Evolutionary conservation across 2,329 filamentous ascomycete genomes (phyloP), one percentile per base, ranked within the genome.

Genomic region (Talaromyces atroroseus): DNA sequence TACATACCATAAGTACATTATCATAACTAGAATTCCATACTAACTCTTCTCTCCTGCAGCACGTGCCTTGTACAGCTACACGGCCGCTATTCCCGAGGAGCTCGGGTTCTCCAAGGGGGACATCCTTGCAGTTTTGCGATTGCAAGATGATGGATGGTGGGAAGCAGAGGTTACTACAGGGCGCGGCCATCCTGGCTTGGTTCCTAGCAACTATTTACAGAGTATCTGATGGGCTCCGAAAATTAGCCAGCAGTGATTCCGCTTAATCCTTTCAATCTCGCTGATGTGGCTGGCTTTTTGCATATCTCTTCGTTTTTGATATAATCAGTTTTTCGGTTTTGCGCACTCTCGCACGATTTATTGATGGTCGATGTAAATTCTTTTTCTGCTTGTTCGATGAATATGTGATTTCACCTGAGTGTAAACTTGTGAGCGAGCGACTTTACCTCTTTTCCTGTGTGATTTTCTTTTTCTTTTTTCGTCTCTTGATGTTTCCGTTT

Each of bases 71-170:
- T 99, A 97, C 73, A 85, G 90, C 77, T 99, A 99, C 72, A 85
- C 88, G 67, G 91, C 94, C 2, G 92, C 91, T 21, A 99, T 99
- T 58, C 90, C 92, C 0, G 94, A 97, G 70, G 95, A 99, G 74
- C 78, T 99, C 20, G 88, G 88, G 14, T 99, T 99, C 72, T 80
- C 81, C 48, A 99, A 99, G 76, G 92, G 92, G 49, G 95, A 99
- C 68, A 85, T 92, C 58, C 79, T 99, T 14, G 90, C 92, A 2
- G 86, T 99, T 14, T 78, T 96, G 48, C 82, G 92, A 59, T 84
- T 95, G 66, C 94, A 99, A 74, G 94, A 99, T 70, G 94, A 99
- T 68, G 94, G 94, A 20, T 99, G 94, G 94, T 99, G 95, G 94
- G 94, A 99, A 76, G 95, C 95, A 12, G 92, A 96, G 72, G 84